Percentiles rank a stretch among this genome's conserved stretches.
phyloP scores from a whole-genome alignment of 805 yeast species.

The Saturnispora gosingensis region DNA sequence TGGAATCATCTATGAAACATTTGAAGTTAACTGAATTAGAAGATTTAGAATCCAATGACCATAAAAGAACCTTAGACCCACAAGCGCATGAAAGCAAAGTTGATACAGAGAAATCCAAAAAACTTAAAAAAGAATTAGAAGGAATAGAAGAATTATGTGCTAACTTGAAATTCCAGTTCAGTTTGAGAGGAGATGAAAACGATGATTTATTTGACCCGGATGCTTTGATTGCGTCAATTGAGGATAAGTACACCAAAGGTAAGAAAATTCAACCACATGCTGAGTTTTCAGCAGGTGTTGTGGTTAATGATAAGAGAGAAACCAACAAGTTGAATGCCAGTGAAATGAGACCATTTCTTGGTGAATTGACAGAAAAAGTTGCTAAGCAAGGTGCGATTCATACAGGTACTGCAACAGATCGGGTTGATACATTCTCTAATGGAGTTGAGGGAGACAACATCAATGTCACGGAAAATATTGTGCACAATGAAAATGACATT shows the following conservation, averaged over 20 bases:
- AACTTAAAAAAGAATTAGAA: conserved; percentile 18
- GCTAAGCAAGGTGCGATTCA: conserved; percentile 31
- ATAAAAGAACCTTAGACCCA: conserved; percentile 25
- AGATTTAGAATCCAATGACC: background rate
- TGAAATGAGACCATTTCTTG: conserved; percentile 34
- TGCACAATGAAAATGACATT: background rate
- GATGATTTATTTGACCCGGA: conserved; percentile 12
- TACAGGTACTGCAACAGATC: background rate
- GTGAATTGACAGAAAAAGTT: conserved; percentile 45
- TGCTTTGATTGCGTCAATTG: conserved; percentile 21
- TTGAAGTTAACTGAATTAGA: conserved; percentile 17
- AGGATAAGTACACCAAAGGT: conserved; percentile 23
- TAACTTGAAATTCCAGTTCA: conserved; percentile 20
- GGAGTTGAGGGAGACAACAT: background rate
- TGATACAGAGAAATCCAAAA: conserved; percentile 14
- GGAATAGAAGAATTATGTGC: conserved; percentile 21
- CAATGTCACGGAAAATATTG: background rate
- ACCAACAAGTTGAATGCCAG: conserved; percentile 11
- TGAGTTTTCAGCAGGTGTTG: conserved; percentile 13
- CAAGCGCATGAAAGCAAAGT: conserved; percentile 4
- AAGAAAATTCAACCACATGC: conserved; percentile 19
- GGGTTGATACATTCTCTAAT: background rate
- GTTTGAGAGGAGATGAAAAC: conserved; percentile 20
- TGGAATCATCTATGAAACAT: conserved; percentile 37
- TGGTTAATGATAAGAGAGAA: conserved; percentile 1